Evolutionary conservation across 805 yeast species (phyloP).

Genomic region (Candida incommunis): DNA sequence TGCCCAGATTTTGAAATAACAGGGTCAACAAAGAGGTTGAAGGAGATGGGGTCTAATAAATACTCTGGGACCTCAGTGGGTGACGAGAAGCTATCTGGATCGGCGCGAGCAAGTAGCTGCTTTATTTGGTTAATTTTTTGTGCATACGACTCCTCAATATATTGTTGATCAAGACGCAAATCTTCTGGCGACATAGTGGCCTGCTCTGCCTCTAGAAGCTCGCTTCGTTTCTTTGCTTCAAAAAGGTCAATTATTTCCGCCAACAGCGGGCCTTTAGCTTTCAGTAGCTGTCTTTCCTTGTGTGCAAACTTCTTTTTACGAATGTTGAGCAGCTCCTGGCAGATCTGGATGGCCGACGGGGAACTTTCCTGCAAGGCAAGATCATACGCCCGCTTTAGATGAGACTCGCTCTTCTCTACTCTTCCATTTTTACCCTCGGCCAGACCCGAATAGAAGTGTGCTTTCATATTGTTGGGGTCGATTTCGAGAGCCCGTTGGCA

Average conservation of each 20-base stretch:
- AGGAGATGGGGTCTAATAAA: slow-evolving; percentile 28
- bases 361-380: slow-evolving; percentile 14
- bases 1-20: slow-evolving; percentile 32
- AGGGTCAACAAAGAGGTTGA: slow-evolving; percentile 28
- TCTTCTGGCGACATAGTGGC: slow-evolving; percentile 7
- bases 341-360: slow-evolving; percentile 15
- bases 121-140: slow-evolving; percentile 10
- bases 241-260: slow-evolving; percentile 14
- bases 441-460: not conserved
- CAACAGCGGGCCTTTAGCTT: slow-evolving; percentile 11
- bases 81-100: slow-evolving; percentile 6
- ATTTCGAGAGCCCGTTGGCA: slow-evolving; percentile 16
- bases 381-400: slow-evolving; percentile 16
- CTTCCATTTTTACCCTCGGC: slow-evolving; percentile 2
- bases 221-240: slow-evolving; percentile 4
- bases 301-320: slow-evolving; percentile 15
- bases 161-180: slow-evolving; percentile 11
- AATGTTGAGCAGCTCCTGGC: slow-evolving; percentile 13
- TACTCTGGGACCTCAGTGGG: slow-evolving; percentile 23
- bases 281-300: slow-evolving; percentile 13
- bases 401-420: slow-evolving; percentile 17
- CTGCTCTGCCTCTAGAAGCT: slow-evolving; percentile 6
- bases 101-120: slow-evolving; percentile 13
- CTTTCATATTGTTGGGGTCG: slow-evolving; percentile 10
- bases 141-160: slow-evolving; percentile 8